Evolutionary conservation across 164 flowering plant species (phyloP).

Genomic region (Nymphaea colorata): DNA sequence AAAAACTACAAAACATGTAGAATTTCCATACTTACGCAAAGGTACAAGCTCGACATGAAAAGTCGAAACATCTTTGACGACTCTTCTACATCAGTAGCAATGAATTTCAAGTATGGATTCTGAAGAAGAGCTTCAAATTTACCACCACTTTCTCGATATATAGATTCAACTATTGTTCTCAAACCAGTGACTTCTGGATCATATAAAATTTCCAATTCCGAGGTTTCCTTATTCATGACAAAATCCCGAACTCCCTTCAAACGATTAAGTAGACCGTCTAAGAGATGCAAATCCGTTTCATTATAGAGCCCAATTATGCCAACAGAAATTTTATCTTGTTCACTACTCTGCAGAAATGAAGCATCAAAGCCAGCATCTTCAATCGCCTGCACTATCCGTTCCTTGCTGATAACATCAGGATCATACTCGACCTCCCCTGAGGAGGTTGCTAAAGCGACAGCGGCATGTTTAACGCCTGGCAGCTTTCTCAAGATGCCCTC

Average conservation of each 20-base stretch:
- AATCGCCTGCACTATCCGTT: constrained; percentile 72
- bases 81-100: neutral
- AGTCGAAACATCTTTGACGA: constrained; percentile 62
- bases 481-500: constrained; percentile 76
- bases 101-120: constrained; percentile 13
- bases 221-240: constrained; percentile 27
- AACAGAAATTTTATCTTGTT: constrained; percentile 59
- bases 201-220: constrained; percentile 57
- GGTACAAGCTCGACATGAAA: constrained; percentile 21
- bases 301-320: constrained; percentile 44
- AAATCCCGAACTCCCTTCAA: constrained; percentile 69
- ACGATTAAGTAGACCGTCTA: constrained; percentile 49
- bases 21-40: neutral
- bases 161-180: constrained; percentile 65
- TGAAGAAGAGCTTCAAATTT: constrained; percentile 45
- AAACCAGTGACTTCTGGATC: constrained; percentile 75
- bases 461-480: constrained; percentile 83
- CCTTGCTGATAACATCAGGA: constrained; percentile 57
- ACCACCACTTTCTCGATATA: constrained; percentile 52
- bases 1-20: constrained; percentile 10
- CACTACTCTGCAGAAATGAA: constrained; percentile 70
- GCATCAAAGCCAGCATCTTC: constrained; percentile 98
- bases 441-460: constrained; percentile 85
- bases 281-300: constrained; percentile 47
- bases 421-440: constrained; percentile 93